Conservation (phyloP, 305 asterid genomes). For the Fraxinus floribunda region DNA sequence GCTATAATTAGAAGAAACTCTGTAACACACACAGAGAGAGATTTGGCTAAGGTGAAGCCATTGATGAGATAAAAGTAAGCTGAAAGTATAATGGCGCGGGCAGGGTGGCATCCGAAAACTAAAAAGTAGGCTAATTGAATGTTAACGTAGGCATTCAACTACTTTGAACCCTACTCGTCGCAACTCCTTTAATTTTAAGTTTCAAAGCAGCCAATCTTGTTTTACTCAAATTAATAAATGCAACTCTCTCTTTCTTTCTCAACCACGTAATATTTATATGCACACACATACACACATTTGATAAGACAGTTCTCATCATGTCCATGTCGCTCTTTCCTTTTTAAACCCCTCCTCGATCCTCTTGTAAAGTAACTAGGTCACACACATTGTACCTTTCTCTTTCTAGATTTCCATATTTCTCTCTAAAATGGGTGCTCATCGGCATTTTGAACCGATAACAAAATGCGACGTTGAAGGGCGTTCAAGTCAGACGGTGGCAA, state of each 20-base stretch:
- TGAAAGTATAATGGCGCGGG: conserved; percentile 26
- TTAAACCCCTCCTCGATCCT: conserved; percentile 40
- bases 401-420: neutral
- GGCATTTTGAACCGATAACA: conserved; percentile 50
- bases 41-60: neutral
- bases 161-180: conserved; percentile 32
- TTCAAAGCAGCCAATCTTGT: neutral
- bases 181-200: neutral
- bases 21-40: neutral
- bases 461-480: conserved; percentile 51
- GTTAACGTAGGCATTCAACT: conserved; percentile 49
- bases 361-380: conserved; percentile 21
- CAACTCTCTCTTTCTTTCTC: conserved; percentile 13
- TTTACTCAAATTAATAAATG: neutral
- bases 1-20: neutral
- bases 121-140: conserved; percentile 83
- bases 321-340: conserved; percentile 38
- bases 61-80: neutral
- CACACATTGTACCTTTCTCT: neutral
- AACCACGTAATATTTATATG: conserved; percentile 36
- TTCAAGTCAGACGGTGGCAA: conserved; percentile 64
- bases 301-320: conserved; percentile 18
- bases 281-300: neutral
- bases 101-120: conserved; percentile 42
- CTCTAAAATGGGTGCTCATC: conserved; percentile 43